phyloP scores from a whole-genome alignment of 2,329 filamentous ascomycete genomes.

The Aspergillus carbonarius region DNA sequence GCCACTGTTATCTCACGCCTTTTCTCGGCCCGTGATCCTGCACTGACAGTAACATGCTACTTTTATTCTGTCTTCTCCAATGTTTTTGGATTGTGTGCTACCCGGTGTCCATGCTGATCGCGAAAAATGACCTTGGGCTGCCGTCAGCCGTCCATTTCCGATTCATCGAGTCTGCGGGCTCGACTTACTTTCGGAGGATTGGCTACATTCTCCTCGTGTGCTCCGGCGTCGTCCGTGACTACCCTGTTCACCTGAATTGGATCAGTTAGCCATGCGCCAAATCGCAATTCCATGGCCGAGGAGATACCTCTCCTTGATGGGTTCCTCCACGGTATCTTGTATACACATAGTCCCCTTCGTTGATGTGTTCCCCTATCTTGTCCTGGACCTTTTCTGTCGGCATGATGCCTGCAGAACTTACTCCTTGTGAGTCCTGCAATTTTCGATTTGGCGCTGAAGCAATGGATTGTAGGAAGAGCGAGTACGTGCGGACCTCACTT shows the following conservation, averaged over 20 bases:
- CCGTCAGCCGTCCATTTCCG: not conserved
- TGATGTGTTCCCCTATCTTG: slow-evolving; percentile 22
- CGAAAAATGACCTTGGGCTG: slow-evolving; percentile 23
- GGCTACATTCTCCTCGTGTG: slow-evolving; percentile 23
- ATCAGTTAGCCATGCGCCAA: not conserved
- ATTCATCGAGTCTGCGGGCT: not conserved
- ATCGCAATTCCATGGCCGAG: not conserved
- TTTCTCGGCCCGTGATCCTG: not conserved
- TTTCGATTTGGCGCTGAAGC: too few species aligned
- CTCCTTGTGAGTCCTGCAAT: too few species aligned
- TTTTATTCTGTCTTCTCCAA: slow-evolving; percentile 17
- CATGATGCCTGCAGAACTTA: slow-evolving; percentile 11
- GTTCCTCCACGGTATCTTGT: slow-evolving; percentile 25
- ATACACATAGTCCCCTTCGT: slow-evolving; percentile 24
- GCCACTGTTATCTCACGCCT: not conserved
- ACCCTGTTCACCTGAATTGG: slow-evolving; percentile 22
- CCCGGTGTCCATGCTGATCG: slow-evolving; percentile 29
- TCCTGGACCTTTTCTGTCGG: slow-evolving; percentile 21
- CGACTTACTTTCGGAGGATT: slow-evolving; percentile 27
- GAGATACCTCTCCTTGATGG: slow-evolving; percentile 23
- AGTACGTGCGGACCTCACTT: too few species aligned
- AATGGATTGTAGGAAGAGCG: too few species aligned
- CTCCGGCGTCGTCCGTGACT: slow-evolving; percentile 22
- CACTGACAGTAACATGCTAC: not conserved
- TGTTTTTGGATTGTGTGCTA: slow-evolving; percentile 26